Evolutionary conservation across 805 yeast genomes (phyloP).

Genomic region (Ogataea wickerhamii): DNA sequence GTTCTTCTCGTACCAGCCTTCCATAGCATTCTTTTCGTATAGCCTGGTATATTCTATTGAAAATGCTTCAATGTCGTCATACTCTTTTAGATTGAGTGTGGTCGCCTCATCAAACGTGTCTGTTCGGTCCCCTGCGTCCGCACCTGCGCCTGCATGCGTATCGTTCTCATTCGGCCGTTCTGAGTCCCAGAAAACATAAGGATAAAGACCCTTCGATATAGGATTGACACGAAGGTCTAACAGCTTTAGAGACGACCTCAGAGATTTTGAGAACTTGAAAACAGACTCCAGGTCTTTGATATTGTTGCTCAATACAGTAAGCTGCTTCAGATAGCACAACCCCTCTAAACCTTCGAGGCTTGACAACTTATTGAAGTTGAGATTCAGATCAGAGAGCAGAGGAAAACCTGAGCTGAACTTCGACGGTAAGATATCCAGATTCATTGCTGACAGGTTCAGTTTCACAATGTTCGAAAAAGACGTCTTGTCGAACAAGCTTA

Average conservation of each 20-base stretch:
- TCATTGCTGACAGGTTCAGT: constrained; percentile 46
- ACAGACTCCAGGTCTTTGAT: constrained; percentile 35
- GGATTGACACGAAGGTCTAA: constrained; percentile 51
- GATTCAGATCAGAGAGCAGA: constrained; percentile 43
- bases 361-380: constrained; percentile 45
- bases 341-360: constrained; percentile 34
- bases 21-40: constrained; percentile 30
- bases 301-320: constrained; percentile 45
- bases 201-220: constrained; percentile 44
- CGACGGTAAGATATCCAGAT: constrained; percentile 37
- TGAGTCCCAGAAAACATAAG: constrained; percentile 49
- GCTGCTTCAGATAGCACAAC: constrained; percentile 35
- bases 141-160: constrained; percentile 7
- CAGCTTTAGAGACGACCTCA: constrained; percentile 33
- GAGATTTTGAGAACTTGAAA: constrained; percentile 28
- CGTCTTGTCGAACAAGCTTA: neutral
- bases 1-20: constrained; percentile 41
- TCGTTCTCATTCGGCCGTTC: constrained; percentile 20
- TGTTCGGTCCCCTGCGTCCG: constrained; percentile 4
- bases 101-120: constrained; percentile 23
- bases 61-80: constrained; percentile 52
- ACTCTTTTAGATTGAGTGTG: constrained; percentile 42
- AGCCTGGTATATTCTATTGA: constrained; percentile 43
- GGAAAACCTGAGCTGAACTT: constrained; percentile 41
- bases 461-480: constrained; percentile 34